Conservation (phyloP, 2,329 filamentous ascomycete species). For the Chaetomiaceae sp. region DNA sequence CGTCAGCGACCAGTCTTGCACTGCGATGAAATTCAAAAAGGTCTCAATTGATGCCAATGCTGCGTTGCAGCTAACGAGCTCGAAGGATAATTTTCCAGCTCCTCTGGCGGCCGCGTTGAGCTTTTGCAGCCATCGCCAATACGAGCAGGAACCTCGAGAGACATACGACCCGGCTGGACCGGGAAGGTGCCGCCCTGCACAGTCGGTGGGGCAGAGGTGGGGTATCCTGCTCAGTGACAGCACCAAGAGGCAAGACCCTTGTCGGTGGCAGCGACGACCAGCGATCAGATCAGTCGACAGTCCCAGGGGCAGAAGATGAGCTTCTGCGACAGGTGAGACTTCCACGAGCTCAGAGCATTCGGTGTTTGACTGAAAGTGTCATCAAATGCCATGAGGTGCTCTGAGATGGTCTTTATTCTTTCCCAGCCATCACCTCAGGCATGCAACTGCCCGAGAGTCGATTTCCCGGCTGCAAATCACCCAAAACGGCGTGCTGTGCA, state of each 20-base stretch:
- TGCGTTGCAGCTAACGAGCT: neutral
- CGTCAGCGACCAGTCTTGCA: neutral
- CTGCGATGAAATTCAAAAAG: neutral
- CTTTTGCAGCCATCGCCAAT: neutral
- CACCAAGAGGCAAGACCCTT: neutral
- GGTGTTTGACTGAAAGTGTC: too few relatives aligned
- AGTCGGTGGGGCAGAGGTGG: constrained; percentile 7
- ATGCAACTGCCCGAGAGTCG: too few relatives aligned
- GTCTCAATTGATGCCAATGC: neutral
- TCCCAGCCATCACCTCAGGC: too few relatives aligned
- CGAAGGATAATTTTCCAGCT: neutral
- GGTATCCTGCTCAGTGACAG: constrained; percentile 8
- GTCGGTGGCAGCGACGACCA: constrained; percentile 1
- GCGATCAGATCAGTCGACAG: neutral
- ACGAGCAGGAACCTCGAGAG: constrained; percentile 6
- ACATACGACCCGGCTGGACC: constrained; percentile 1
- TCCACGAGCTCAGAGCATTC: too few relatives aligned
- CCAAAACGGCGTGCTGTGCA: too few relatives aligned
- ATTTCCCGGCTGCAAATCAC: too few relatives aligned
- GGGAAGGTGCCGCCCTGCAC: constrained; percentile 3
- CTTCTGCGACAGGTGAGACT: too few relatives aligned
- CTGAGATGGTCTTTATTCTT: too few relatives aligned
- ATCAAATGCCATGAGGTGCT: too few relatives aligned
- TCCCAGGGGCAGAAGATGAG: too few relatives aligned
- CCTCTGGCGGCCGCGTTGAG: neutral